Evolutionary conservation across 208 protist species (phyloP).

Genomic region (Vickermania spadyakhi): DNA sequence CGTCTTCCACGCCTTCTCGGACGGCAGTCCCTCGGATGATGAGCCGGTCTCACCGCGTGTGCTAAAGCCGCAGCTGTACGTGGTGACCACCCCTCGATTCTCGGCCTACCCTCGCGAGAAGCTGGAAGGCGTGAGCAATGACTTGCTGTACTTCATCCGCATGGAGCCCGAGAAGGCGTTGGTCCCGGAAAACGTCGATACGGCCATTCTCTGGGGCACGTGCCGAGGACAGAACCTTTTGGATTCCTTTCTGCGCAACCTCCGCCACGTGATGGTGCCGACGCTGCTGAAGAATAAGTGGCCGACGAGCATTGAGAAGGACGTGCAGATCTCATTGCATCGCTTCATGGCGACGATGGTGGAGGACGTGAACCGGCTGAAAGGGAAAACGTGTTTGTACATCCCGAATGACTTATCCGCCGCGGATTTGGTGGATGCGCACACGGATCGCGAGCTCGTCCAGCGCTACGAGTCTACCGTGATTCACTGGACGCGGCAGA

Average conservation of each 20-base stretch:
- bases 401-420: slow-evolving; percentile 89
- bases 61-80: slow-evolving; percentile 8
- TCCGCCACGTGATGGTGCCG: slow-evolving; percentile 75
- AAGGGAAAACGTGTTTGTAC: slow-evolving; percentile 97
- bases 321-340: slow-evolving; percentile 91
- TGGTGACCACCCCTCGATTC: slow-evolving; percentile 21
- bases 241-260: slow-evolving; percentile 82
- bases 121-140: slow-evolving; percentile 22
- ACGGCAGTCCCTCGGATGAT: neutral
- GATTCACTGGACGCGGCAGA: slow-evolving; percentile 98
- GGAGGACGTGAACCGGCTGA: slow-evolving; percentile 90
- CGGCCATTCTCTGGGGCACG: slow-evolving; percentile 64
- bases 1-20: neutral
- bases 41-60: slow-evolving; percentile 13
- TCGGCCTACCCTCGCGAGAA: slow-evolving; percentile 16
- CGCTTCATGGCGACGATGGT: slow-evolving; percentile 97
- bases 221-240: slow-evolving; percentile 54
- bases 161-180: slow-evolving; percentile 72
- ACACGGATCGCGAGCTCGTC: slow-evolving; percentile 92
- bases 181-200: slow-evolving; percentile 83
- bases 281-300: slow-evolving; percentile 85
- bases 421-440: slow-evolving; percentile 29
- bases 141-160: slow-evolving; percentile 72
- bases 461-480: slow-evolving; percentile 95
- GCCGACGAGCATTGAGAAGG: slow-evolving; percentile 95